Evolutionary conservation across 148 eudicot genomes (phyloP), one percentile per base, ranked within the genome.

Genomic region (Cornus kousa): DNA sequence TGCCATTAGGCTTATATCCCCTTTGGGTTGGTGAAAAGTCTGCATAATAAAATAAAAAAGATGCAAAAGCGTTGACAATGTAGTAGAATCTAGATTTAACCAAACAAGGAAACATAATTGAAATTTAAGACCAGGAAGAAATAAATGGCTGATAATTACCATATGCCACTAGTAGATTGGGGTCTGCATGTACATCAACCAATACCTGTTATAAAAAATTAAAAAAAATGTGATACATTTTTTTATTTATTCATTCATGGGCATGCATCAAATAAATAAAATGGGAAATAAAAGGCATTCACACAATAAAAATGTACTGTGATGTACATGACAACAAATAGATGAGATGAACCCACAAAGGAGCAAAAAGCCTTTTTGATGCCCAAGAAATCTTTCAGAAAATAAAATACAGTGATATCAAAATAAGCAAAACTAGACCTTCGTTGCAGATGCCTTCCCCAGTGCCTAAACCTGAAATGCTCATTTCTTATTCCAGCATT

Each of bases 131-230:
- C 23, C 9, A 40, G 8, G 19, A 23, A 62, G 68, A 46, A 35
- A 64, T 2, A 24, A 65, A 59, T 80, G 72, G 71, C 16, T 72
- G 77, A 22, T 37, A 23, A 74, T 87, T 88, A 96, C 99, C 99
- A 82, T 96, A 96, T 82, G 97, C 87, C 46, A 93, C 97, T 65
- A 93, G 85, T 75, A 96, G 84, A 60, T 92, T 87, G 19, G 98
- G 98, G 78, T 93, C 90, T 74, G 85, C 89, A 73, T 78, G 85
- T 72, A 87, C 87, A 84, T 96, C 95, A 75, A 96, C 98, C 91
- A 96, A 83, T 79, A 96, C 98, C 98, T 96, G 91, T 20, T 83
- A 28, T 28, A 28, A 87, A 69, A 83, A 53, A 74, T 55, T 7
- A 73, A 57, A 48, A 32, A 2, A 74, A 77, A 72, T 50, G 13